Evolutionary conservation across 176 grass and related monocot genomes (phyloP), one percentile per base, ranked within the genome.

Genomic region (Melocanna baccifera): DNA sequence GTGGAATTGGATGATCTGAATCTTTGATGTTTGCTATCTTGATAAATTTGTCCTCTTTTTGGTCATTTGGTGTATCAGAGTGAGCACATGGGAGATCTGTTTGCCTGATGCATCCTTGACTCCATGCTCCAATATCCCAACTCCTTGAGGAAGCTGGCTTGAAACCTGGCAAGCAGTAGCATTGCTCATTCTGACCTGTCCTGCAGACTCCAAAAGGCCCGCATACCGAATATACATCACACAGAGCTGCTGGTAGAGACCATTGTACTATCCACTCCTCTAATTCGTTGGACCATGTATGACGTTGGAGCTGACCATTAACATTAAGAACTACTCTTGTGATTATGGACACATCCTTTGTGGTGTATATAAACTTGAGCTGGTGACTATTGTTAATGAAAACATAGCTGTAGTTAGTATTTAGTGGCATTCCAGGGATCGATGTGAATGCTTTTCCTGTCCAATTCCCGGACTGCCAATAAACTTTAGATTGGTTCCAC

Each of bases 131-230:
- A 7, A 83, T 25, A 48, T 30, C 57, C 79, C 83, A 86, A 32
- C 68, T 80, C 42, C 13, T 58, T 13, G 4, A 4, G 9, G 71
- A 73, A 65, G 73, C 46, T 39, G 73, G 83, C 13, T 13, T 53
- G n/a, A 85, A 85, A 7, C 88, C 88, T 71, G 45, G 53, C 7
- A 75, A 68, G 71, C 83, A 90, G 18, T 23, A 50, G 78, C 88
- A 90, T 55, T 48, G 71, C 42, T 71, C 8, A 46, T n/a, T 53
- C 14, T 23, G 19, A 34, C 80, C 80, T 82, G 25, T 63, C 8
- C 29, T 71, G 66, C 84, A 86, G 22, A 90, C 62, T 11, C 88
- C 84, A 59, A 79, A 90, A 82, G 88, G 46, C n/a, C 79, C 78
- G 12, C 88, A 76, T 30, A 81, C 62, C 1, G 42, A 89, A 55